phyloP scores from a whole-genome alignment of 768 basidiomycete genomes.

The Xerocomellus dryophilus region DNA sequence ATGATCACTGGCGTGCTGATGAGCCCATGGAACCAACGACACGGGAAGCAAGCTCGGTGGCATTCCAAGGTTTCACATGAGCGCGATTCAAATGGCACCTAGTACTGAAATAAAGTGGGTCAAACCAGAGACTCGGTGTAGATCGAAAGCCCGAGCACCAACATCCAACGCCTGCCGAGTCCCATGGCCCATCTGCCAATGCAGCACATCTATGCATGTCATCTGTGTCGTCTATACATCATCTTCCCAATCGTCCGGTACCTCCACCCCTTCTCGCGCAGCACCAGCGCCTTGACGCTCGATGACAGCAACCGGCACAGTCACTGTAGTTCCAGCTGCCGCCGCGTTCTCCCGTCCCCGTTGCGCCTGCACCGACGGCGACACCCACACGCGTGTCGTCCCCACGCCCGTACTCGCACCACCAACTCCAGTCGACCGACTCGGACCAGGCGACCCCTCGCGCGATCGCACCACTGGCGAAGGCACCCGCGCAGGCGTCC shows the following conservation, averaged over 20 bases:
- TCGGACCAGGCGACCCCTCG: constrained; percentile 11
- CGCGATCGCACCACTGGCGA: constrained; percentile 10
- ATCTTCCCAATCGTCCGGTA: constrained; percentile 60
- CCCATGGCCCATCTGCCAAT: not conserved
- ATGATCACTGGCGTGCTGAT: too few species aligned
- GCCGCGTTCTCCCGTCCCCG: constrained; percentile 5
- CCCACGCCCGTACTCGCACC: not conserved
- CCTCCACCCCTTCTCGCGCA: constrained; percentile 3
- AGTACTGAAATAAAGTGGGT: too few species aligned
- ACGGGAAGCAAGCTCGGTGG: too few species aligned
- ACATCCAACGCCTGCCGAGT: too few species aligned
- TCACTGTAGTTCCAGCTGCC: not conserved
- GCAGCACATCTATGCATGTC: not conserved
- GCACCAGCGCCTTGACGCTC: not conserved
- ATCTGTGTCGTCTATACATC: constrained; percentile 31
- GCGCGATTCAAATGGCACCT: too few species aligned
- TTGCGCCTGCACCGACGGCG: constrained; percentile 18
- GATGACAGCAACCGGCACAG: not conserved
- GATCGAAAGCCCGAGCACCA: too few species aligned
- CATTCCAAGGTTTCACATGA: too few species aligned
- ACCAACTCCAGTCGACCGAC: not conserved
- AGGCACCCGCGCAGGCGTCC: constrained; percentile 16
- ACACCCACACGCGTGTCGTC: constrained; percentile 17
- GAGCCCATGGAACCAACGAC: too few species aligned
- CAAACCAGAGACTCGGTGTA: too few species aligned